These are phyloP conservation scores for Leishmania major DNA, from an alignment of 208 protist genomes.

Conservation along the genomic window DNA sequence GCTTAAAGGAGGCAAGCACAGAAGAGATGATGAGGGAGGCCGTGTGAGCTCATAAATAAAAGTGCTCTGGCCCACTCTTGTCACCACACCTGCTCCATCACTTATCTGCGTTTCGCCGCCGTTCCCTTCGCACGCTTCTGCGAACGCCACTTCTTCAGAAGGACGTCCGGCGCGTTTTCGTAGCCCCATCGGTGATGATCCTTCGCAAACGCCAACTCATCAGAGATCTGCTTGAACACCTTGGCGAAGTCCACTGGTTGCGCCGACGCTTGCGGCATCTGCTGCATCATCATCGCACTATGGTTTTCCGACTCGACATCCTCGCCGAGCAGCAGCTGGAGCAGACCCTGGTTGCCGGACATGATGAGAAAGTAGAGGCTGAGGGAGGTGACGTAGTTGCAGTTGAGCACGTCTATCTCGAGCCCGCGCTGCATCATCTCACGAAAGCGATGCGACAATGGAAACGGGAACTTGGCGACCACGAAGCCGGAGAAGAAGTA, in stretches of 20 bases:
- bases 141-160: slow-evolving; percentile 63
- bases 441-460: slow-evolving; percentile 91
- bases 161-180: slow-evolving; percentile 61
- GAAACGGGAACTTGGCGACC: slow-evolving; percentile 96
- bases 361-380: slow-evolving; percentile 97
- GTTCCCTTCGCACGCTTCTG: slow-evolving; percentile 31
- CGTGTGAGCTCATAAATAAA: not conserved
- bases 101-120: slow-evolving; percentile 15
- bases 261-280: slow-evolving; percentile 54
- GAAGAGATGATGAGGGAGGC: not conserved
- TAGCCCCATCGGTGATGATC: slow-evolving; percentile 75
- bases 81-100: too few relatives aligned
- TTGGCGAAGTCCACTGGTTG: slow-evolving; percentile 80
- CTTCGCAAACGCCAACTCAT: slow-evolving; percentile 75
- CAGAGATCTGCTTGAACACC: slow-evolving; percentile 77
- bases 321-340: slow-evolving; percentile 92
- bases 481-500: slow-evolving; percentile 98
- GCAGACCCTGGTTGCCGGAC: slow-evolving; percentile 93
- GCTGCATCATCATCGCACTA: slow-evolving; percentile 46
- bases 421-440: slow-evolving; percentile 96
- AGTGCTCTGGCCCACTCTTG: not conserved
- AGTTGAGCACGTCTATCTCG: slow-evolving; percentile 93
- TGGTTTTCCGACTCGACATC: slow-evolving; percentile 54
- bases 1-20: not conserved
- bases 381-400: slow-evolving; percentile 95